A percentile compares a stretch with the other conserved stretches of the same genome.
Conservation (phyloP, 1,284 basidiomycete genomes). For the Kwoniella shivajii region DNA sequence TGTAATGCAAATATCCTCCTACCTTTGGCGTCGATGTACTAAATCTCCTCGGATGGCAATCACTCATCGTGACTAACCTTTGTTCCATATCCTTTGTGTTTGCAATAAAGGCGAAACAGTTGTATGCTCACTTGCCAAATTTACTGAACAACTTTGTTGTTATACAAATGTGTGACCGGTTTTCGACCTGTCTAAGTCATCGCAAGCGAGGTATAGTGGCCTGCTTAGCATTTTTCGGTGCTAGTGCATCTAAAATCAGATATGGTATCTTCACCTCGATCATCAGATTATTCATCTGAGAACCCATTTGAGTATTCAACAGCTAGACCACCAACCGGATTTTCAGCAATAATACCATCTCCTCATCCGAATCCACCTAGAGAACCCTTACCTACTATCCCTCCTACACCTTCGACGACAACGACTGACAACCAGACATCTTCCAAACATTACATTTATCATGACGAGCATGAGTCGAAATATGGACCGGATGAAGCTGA, state of each 20-base stretch:
- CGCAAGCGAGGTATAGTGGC: too few relatives aligned
- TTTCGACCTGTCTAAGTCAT: too few relatives aligned
- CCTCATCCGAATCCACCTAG: background rate
- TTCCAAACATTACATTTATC: too few relatives aligned
- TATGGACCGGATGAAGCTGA: background rate
- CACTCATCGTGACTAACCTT: conserved; percentile 12
- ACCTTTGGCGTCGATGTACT: too few relatives aligned
- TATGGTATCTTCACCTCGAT: background rate
- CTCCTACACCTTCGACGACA: background rate
- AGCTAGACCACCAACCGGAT: conserved; percentile 32
- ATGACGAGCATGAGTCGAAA: too few relatives aligned
- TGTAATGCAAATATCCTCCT: too few relatives aligned
- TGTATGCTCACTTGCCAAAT: too few relatives aligned
- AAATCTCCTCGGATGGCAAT: background rate
- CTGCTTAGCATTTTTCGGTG: too few relatives aligned
- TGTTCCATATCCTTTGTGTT: conserved; percentile 5
- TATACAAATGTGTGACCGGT: too few relatives aligned
- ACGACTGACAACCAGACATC: background rate
- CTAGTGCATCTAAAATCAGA: background rate
- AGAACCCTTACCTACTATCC: conserved; percentile 11
- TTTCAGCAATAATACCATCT: conserved; percentile 14
- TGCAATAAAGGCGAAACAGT: too few relatives aligned
- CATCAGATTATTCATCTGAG: background rate
- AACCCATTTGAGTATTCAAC: conserved; percentile 35
- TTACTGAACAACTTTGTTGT: too few relatives aligned